phyloP scores from a whole-genome alignment of 2,329 filamentous ascomycete species.

The Phialophora verrucosa region DNA sequence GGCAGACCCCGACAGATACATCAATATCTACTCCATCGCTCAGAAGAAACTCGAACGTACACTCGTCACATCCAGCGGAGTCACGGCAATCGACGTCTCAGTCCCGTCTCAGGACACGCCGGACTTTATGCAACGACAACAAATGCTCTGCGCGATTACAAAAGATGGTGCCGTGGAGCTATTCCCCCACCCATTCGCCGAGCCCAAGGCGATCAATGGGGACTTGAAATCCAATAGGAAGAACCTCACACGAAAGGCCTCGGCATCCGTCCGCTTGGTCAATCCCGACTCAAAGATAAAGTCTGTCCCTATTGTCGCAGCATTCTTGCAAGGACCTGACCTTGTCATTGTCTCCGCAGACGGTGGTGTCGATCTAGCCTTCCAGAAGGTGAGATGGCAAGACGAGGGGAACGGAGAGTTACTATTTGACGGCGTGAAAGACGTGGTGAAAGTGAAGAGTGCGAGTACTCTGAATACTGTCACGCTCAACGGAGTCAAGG shows the following conservation, averaged over 20 bases:
- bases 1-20: conserved; percentile 56
- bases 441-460: conserved; percentile 52
- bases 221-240: conserved; percentile 41
- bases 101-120: conserved; percentile 37
- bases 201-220: conserved; percentile 42
- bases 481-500: conserved; percentile 60
- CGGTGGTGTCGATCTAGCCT: conserved; percentile 56
- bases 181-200: conserved; percentile 56
- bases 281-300: conserved; percentile 49
- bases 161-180: conserved; percentile 57
- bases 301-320: conserved; percentile 51
- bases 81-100: conserved; percentile 48
- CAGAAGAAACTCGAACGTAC: conserved; percentile 53
- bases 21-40: conserved; percentile 56
- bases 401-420: conserved; percentile 52
- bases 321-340: conserved; percentile 53
- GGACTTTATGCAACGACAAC: conserved; percentile 41
- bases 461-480: conserved; percentile 53
- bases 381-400: conserved; percentile 56
- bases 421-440: conserved; percentile 51
- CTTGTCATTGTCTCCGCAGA: conserved; percentile 57
- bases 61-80: conserved; percentile 56
- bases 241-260: conserved; percentile 53
- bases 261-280: conserved; percentile 53
- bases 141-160: conserved; percentile 54